phyloP scores from a whole-genome alignment of 1,139 yeast genomes.

The Diutina siamensis region DNA sequence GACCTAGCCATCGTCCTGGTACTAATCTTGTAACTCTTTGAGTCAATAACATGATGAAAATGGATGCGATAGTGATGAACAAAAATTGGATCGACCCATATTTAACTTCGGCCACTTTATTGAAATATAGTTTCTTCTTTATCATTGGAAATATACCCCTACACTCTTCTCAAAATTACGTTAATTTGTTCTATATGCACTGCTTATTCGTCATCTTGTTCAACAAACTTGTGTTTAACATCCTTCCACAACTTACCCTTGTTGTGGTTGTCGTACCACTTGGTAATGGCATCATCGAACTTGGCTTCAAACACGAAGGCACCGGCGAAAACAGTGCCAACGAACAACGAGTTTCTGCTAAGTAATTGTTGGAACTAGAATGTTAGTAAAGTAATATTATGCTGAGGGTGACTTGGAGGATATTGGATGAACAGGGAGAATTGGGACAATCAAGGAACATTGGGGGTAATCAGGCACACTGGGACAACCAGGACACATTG shows the following conservation, averaged over 20 bases:
- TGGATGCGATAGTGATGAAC: too few species aligned
- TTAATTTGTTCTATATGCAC: slow-evolving; percentile 2
- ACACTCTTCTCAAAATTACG: neutral
- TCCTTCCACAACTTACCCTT: slow-evolving; percentile 97
- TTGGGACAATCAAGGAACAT: too few species aligned
- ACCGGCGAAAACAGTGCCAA: slow-evolving; percentile 72
- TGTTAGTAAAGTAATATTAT: slow-evolving; percentile 1
- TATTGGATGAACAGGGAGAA: too few species aligned
- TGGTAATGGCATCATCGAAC: slow-evolving; percentile 70
- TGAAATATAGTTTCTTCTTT: too few species aligned
- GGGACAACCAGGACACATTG: too few species aligned
- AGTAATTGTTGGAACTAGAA: slow-evolving; percentile 35
- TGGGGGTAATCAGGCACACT: too few species aligned
- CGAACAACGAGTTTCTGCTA: slow-evolving; percentile 79
- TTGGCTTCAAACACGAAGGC: slow-evolving; percentile 85
- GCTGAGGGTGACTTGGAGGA: too few species aligned
- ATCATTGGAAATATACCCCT: neutral
- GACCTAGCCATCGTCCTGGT: too few species aligned
- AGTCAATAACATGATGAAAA: too few species aligned
- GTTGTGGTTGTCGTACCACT: slow-evolving; percentile 81
- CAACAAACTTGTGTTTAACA: slow-evolving; percentile 57
- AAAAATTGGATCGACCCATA: too few species aligned
- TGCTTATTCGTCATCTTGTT: slow-evolving; percentile 38
- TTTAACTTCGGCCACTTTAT: too few species aligned
- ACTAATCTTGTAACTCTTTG: too few species aligned